These are phyloP conservation scores for Cytospora piceae DNA, from an alignment of 2,329 filamentous ascomycete genomes.

Conservation along the genomic window DNA sequence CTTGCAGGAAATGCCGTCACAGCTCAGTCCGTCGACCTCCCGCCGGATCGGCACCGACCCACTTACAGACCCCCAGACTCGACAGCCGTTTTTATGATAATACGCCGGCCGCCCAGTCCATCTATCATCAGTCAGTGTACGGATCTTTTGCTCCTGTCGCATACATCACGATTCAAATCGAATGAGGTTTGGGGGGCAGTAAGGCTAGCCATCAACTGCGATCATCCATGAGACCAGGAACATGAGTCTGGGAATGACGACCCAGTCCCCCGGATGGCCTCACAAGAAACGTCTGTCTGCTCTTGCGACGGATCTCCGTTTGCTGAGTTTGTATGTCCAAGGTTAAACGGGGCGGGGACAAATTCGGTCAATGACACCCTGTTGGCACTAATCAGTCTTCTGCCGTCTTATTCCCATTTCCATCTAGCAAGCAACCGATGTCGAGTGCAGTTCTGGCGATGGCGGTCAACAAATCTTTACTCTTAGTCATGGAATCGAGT, in stretches of 20 bases:
- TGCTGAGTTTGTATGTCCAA: too few species aligned
- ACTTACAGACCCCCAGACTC: neutral
- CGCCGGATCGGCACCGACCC: neutral
- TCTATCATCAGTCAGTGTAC: neutral
- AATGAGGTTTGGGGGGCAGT: neutral
- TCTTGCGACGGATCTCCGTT: too few species aligned
- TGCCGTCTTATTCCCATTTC: conserved; percentile 18
- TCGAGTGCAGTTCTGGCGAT: conserved; percentile 11
- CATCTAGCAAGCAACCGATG: neutral
- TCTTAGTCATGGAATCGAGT: conserved; percentile 19
- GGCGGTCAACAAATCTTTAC: conserved; percentile 12
- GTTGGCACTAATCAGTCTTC: neutral
- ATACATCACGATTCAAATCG: neutral
- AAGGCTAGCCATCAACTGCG: neutral
- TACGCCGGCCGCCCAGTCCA: neutral
- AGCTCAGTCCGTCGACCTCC: neutral
- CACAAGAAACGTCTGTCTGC: too few species aligned
- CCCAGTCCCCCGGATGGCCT: neutral
- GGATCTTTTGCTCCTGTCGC: too few species aligned
- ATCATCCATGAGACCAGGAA: neutral
- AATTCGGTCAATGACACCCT: neutral
- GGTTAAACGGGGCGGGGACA: too few species aligned
- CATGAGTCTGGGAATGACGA: too few species aligned
- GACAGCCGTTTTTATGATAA: neutral
- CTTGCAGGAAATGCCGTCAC: neutral